phyloP scores from a whole-genome alignment of 169 alveolate species.

The Babesia gibsoni region DNA sequence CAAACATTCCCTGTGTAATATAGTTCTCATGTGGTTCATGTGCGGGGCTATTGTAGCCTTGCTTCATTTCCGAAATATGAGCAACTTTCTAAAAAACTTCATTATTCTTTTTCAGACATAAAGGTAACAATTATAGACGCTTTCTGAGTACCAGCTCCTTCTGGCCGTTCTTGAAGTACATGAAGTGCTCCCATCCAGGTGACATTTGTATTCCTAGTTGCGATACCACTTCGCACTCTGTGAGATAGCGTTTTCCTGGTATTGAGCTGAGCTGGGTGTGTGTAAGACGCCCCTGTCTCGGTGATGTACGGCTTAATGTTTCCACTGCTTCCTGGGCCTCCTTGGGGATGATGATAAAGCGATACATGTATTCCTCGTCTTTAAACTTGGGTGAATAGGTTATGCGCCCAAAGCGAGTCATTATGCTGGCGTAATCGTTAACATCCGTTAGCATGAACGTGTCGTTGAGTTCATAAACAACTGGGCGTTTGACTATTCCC shows the following conservation, averaged over 20 bases:
- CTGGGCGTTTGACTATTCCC: conserved; percentile 13
- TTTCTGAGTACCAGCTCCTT: conserved; percentile 60
- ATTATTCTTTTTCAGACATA: too few species aligned
- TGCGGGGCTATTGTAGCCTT: too few species aligned
- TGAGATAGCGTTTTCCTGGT: conserved; percentile 50
- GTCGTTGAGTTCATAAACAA: conserved; percentile 50
- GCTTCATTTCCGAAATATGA: too few species aligned
- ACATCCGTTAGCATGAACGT: conserved; percentile 65
- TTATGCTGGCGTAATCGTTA: conserved; percentile 53
- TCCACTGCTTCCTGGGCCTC: conserved; percentile 64
- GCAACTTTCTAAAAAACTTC: too few species aligned
- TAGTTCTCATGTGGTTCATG: too few species aligned
- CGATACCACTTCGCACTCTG: conserved; percentile 48
- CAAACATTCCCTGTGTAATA: too few species aligned
- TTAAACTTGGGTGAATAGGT: conserved; percentile 61
- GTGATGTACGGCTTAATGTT: conserved; percentile 16
- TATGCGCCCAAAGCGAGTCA: conserved; percentile 53
- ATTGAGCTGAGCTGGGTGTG: background rate
- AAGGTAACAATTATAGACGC: conserved; percentile 12
- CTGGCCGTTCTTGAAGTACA: conserved; percentile 49
- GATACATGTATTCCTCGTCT: conserved; percentile 54
- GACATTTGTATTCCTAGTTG: conserved; percentile 63
- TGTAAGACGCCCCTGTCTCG: background rate
- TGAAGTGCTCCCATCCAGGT: conserved; percentile 66
- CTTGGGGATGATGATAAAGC: conserved; percentile 50